phyloP scores from a whole-genome alignment of 177 flowering plant species.

The Vitis hybrid region DNA sequence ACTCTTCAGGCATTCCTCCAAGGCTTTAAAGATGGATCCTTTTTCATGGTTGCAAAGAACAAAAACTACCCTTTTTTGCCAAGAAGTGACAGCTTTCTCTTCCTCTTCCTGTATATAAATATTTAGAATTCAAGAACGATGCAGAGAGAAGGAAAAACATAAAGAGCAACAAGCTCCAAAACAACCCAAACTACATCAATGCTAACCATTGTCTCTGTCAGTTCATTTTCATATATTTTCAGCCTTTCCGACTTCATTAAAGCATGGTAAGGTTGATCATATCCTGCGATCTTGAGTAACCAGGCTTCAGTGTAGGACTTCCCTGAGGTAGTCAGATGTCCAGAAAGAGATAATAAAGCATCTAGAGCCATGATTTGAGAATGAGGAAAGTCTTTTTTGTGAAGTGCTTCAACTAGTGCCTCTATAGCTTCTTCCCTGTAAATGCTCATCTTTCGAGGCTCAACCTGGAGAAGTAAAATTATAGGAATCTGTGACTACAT shows the following conservation, averaged over 20 bases:
- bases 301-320: constrained; percentile 53
- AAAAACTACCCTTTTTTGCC: constrained; percentile 73
- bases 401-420: constrained; percentile 62
- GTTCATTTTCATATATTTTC: constrained; percentile 33
- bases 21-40: constrained; percentile 68
- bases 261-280: constrained; percentile 53
- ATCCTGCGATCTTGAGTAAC: constrained; percentile 69
- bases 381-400: constrained; percentile 53
- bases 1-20: constrained; percentile 70
- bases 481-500: not conserved
- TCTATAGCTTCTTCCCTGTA: constrained; percentile 82
- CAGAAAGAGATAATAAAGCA: constrained; percentile 54
- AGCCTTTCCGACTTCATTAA: constrained; percentile 43
- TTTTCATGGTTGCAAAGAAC: constrained; percentile 74
- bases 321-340: constrained; percentile 50
- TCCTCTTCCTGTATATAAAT: constrained; percentile 51
- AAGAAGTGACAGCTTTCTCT: constrained; percentile 50
- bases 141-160: not conserved
- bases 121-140: constrained; percentile 1
- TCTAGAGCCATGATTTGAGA: constrained; percentile 57
- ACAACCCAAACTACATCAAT: constrained; percentile 2
- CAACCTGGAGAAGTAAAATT: constrained; percentile 40
- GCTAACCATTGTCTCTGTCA: constrained; percentile 46
- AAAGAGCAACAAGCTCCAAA: not conserved
- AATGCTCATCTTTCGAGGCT: constrained; percentile 81